Conservation (phyloP, 2,329 filamentous ascomycete genomes). For the Apiospora arundinis region DNA sequence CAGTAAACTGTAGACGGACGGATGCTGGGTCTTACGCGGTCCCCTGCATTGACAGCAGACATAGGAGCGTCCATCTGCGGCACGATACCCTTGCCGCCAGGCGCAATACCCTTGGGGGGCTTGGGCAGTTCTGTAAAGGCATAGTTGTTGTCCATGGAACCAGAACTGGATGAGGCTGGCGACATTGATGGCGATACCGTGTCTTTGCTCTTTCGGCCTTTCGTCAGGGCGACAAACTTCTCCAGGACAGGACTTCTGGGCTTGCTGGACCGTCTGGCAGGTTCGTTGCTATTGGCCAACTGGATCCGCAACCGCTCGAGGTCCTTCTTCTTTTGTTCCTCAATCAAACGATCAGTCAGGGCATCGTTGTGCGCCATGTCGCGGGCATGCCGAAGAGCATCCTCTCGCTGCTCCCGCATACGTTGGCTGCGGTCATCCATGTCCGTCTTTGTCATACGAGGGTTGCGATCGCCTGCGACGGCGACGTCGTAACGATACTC, state of each 20-base stretch:
- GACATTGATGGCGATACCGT: slow-evolving; percentile 42
- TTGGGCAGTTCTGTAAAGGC: slow-evolving; percentile 29
- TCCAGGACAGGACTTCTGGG: slow-evolving; percentile 52
- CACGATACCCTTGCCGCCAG: slow-evolving; percentile 53
- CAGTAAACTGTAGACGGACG: slow-evolving; percentile 35
- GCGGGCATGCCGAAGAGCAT: slow-evolving; percentile 42
- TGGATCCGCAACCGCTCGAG: slow-evolving; percentile 52
- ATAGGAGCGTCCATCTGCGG: slow-evolving; percentile 74
- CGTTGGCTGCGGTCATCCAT: slow-evolving; percentile 30
- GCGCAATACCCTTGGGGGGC: slow-evolving; percentile 44
- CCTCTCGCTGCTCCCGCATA: slow-evolving; percentile 33
- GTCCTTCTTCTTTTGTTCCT: slow-evolving; percentile 57
- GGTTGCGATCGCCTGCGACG: slow-evolving; percentile 30
- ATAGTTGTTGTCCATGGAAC: slow-evolving; percentile 41
- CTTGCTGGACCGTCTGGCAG: slow-evolving; percentile 38
- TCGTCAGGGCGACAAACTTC: slow-evolving; percentile 54
- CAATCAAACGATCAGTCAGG: slow-evolving; percentile 55
- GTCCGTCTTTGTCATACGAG: slow-evolving; percentile 30
- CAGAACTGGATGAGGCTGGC: slow-evolving; percentile 37
- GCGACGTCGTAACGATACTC: slow-evolving; percentile 23
- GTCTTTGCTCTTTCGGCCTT: slow-evolving; percentile 48
- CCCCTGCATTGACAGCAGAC: slow-evolving; percentile 80
- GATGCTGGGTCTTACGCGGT: slow-evolving; percentile 64
- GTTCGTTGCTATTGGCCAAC: slow-evolving; percentile 44
- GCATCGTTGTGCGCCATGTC: slow-evolving; percentile 51